Conservation (phyloP, 305 asterid genomes). For the Petunia hybrid region DNA sequence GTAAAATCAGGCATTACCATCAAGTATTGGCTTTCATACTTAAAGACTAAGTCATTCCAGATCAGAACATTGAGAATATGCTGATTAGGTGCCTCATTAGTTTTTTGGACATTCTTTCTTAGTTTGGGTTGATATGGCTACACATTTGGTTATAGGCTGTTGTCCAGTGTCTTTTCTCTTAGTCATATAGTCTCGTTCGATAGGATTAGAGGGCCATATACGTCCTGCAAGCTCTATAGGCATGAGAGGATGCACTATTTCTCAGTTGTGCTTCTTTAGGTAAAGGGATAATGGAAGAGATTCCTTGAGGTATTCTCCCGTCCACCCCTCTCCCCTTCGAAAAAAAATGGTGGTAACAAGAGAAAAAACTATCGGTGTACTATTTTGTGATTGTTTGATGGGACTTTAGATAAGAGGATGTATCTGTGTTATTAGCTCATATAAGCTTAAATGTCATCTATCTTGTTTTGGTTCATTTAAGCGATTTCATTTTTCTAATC, state of each 20-base stretch:
- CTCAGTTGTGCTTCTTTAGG: background rate
- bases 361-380: background rate
- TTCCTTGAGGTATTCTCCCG: background rate
- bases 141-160: background rate
- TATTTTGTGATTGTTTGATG: slow-evolving; percentile 11
- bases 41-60: slow-evolving; percentile 7
- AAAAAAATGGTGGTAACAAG: slow-evolving; percentile 10
- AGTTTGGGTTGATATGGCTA: background rate
- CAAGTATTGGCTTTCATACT: background rate
- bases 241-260: background rate
- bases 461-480: background rate
- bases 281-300: background rate
- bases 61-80: slow-evolving; percentile 7
- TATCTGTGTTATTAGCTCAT: background rate
- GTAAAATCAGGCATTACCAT: background rate
- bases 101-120: background rate
- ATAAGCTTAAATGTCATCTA: background rate
- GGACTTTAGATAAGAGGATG: background rate
- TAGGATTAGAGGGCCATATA: background rate
- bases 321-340: background rate
- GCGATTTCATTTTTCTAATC: slow-evolving; percentile 3
- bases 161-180: background rate
- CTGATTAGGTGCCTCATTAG: background rate
- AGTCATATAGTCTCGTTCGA: background rate
- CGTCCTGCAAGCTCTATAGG: background rate